Percentiles rank a stretch among this genome's conserved stretches.
Evolutionary conservation across 164 flowering plant genomes (phyloP).

Genomic region (Chloranthus sessilifolius): DNA sequence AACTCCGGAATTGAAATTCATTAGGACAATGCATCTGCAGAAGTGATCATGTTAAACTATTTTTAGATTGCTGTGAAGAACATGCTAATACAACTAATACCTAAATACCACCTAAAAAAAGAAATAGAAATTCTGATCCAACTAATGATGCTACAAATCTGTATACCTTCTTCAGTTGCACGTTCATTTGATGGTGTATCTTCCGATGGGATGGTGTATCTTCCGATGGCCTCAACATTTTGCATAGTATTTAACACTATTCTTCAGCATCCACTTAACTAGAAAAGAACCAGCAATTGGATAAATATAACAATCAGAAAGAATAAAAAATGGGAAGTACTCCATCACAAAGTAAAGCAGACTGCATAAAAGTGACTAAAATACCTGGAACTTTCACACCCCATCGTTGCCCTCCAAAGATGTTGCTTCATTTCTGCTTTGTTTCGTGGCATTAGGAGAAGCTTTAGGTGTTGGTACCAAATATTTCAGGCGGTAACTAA

Average conservation of each 20-base stretch:
- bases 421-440: slow-evolving; percentile 19
- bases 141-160: not conserved
- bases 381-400: slow-evolving; percentile 10
- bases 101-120: no score
- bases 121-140: not conserved
- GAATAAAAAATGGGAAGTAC: not conserved
- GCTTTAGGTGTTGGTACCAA: slow-evolving; percentile 24
- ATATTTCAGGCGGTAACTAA: slow-evolving; percentile 62
- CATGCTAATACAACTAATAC: not conserved
- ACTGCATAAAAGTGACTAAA: not conserved
- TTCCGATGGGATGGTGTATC: not conserved
- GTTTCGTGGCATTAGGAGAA: slow-evolving; percentile 22
- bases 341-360: not conserved
- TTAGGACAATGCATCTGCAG: not conserved
- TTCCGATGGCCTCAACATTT: slow-evolving; percentile 4
- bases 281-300: not conserved
- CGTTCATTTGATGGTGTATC: no score
- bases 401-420: slow-evolving; percentile 11
- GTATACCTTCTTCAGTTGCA: slow-evolving; percentile 5
- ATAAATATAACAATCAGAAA: slow-evolving; percentile 1
- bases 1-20: not conserved
- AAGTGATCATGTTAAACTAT: not conserved
- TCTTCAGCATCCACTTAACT: not conserved
- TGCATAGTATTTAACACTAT: not conserved
- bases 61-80: not conserved